Evolutionary conservation across 306 rosid genomes (phyloP).

Genomic region (Sechiopsis laciniata): DNA sequence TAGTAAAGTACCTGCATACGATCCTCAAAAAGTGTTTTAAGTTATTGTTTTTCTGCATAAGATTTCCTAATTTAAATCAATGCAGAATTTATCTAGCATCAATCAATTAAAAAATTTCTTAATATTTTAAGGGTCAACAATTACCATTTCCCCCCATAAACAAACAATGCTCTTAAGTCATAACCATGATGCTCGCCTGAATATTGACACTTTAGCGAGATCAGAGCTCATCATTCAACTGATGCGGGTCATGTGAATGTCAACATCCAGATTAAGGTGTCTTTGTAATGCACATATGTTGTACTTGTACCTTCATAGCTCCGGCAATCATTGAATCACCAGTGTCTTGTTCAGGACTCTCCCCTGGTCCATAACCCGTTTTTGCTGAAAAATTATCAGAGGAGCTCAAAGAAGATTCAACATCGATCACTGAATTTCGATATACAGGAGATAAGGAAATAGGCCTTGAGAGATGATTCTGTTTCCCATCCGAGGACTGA

Average conservation of each 20-base stretch:
- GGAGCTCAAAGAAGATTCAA: constrained; percentile 86
- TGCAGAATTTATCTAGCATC: neutral
- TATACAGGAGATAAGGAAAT: constrained; percentile 60
- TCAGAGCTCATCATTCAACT: constrained; percentile 14
- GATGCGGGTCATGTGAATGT: constrained; percentile 12
- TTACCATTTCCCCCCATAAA: neutral
- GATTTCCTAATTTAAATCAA: neutral
- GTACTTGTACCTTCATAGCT: constrained; percentile 50
- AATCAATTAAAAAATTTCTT: neutral
- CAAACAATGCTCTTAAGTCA: neutral
- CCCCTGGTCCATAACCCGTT: constrained; percentile 48
- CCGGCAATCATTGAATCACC: constrained; percentile 64
- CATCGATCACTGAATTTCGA: constrained; percentile 68
- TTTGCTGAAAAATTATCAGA: constrained; percentile 45
- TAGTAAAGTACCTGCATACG: neutral
- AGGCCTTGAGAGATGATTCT: constrained; percentile 48
- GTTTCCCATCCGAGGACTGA: constrained; percentile 92
- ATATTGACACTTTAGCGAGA: constrained; percentile 15
- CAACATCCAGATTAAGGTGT: constrained; percentile 16
- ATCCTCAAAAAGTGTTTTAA: neutral
- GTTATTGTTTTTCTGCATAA: neutral
- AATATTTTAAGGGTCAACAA: neutral
- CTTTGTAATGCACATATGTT: neutral
- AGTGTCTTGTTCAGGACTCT: constrained; percentile 54
- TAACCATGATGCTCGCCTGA: neutral